These are phyloP conservation scores for Pezicula rhizophila DNA, from an alignment of 2,329 filamentous ascomycete species.

Conservation along the genomic window DNA sequence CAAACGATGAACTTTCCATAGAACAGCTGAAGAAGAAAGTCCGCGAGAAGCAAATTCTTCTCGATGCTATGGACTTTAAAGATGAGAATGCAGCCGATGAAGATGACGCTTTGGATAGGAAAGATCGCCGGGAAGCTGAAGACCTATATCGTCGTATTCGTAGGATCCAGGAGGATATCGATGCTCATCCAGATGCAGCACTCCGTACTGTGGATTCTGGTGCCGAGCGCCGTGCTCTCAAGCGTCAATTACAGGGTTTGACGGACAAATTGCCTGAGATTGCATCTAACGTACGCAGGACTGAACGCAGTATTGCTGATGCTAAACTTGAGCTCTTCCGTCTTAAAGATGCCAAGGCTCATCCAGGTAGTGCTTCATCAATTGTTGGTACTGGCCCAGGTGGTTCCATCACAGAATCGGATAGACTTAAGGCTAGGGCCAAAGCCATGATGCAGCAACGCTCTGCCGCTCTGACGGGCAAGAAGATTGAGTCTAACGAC, in stretches of 20 bases:
- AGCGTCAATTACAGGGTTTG: conserved; percentile 81
- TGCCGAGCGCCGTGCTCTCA: conserved; percentile 78
- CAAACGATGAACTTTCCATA: conserved; percentile 74
- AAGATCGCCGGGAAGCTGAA: conserved; percentile 86
- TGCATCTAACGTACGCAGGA: conserved; percentile 83
- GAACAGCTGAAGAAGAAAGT: conserved; percentile 92
- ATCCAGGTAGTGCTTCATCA: conserved; percentile 71
- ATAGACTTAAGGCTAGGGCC: conserved; percentile 88
- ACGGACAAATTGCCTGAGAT: conserved; percentile 88
- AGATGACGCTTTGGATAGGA: conserved; percentile 83
- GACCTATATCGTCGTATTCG: conserved; percentile 90
- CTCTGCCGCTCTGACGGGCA: conserved; percentile 84
- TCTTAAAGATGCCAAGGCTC: conserved; percentile 83
- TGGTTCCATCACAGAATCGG: conserved; percentile 83
- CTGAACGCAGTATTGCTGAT: conserved; percentile 89
- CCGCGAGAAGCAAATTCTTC: conserved; percentile 84
- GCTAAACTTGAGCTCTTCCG: conserved; percentile 89
- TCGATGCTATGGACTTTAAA: conserved; percentile 94
- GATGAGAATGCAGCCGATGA: conserved; percentile 87
- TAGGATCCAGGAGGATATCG: conserved; percentile 89
- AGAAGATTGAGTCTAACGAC: conserved; percentile 61
- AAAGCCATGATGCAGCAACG: conserved; percentile 99
- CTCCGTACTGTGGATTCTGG: conserved; percentile 71
- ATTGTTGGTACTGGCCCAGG: conserved; percentile 92
- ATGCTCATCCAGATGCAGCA: conserved; percentile 75